phyloP scores from a whole-genome alignment of 345 rosid species.

The Cochlearia excelsa region DNA sequence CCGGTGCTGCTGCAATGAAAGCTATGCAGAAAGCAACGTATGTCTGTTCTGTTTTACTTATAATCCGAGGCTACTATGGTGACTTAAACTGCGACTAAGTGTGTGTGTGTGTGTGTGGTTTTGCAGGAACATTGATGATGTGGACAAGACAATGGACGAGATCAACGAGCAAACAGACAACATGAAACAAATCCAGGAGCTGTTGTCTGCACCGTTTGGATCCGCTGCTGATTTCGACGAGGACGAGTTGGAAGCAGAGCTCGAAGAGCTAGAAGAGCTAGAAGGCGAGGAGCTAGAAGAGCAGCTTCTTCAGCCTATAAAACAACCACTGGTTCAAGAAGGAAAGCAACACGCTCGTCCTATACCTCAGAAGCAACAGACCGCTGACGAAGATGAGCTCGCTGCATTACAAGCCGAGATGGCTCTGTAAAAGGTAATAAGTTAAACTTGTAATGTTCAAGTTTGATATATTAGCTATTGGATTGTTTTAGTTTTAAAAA shows the following conservation, averaged over 20 bases:
- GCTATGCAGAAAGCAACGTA: constrained; percentile 96
- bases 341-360: constrained; percentile 1
- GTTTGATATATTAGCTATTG: no score
- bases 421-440: neutral
- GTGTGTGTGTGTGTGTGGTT: constrained; percentile 6
- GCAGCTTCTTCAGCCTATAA: constrained; percentile 70
- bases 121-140: constrained; percentile 80
- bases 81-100: constrained; percentile 1
- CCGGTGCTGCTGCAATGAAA: constrained; percentile 80
- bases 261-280: constrained; percentile 54
- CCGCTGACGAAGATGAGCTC: neutral
- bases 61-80: neutral
- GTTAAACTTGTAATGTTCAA: no score
- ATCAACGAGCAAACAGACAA: constrained; percentile 85
- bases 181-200: constrained; percentile 93
- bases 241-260: constrained; percentile 95
- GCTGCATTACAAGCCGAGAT: neutral
- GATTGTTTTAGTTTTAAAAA: no score
- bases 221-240: constrained; percentile 82
- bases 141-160: constrained; percentile 89
- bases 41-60: constrained; percentile 21
- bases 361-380: neutral
- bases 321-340: constrained; percentile 58
- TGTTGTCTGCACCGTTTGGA: constrained; percentile 73
- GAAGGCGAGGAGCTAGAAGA: constrained; percentile 84